phyloP scores from a whole-genome alignment of 164 flowering plant species.

The Macadamia tetraphylla region DNA sequence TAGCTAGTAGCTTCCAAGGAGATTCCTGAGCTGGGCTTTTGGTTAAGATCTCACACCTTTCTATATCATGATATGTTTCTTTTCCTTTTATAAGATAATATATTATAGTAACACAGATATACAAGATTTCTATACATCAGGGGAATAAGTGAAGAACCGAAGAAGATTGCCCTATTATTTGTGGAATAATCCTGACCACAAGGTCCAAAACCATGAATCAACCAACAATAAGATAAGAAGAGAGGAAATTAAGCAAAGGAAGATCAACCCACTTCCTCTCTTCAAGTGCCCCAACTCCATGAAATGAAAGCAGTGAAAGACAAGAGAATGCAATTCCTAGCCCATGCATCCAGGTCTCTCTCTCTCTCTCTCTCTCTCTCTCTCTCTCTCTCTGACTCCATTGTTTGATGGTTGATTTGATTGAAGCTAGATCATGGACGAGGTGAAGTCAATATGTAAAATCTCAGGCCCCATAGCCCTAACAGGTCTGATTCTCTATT shows the following conservation, averaged over 20 bases:
- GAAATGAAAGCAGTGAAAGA: constrained; percentile 1
- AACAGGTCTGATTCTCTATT: constrained; percentile 17
- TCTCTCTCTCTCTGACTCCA: background rate
- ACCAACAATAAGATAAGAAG: background rate
- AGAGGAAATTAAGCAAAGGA: background rate
- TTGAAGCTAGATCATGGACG: constrained; percentile 18
- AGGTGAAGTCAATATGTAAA: constrained; percentile 9
- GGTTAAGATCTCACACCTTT: too few species aligned
- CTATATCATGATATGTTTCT: too few species aligned
- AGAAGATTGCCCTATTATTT: background rate
- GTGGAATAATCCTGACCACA: background rate
- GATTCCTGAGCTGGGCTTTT: constrained; percentile 6
- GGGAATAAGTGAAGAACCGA: too few species aligned
- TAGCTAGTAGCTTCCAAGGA: constrained; percentile 9
- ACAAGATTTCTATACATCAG: background rate
- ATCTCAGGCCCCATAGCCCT: constrained; percentile 13
- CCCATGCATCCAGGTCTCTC: constrained; percentile 14
- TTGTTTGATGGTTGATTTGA: constrained; percentile 3
- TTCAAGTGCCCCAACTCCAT: constrained; percentile 9
- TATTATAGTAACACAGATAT: constrained; percentile 4
- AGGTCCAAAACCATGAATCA: background rate
- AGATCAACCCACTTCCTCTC: background rate
- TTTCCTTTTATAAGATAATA: background rate
- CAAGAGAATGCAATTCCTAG: constrained; percentile 6
- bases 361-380: constrained; percentile 7